Evolutionary conservation across 1,284 basidiomycete genomes (phyloP).

Genomic region (Fomitopsis schrenkii): DNA sequence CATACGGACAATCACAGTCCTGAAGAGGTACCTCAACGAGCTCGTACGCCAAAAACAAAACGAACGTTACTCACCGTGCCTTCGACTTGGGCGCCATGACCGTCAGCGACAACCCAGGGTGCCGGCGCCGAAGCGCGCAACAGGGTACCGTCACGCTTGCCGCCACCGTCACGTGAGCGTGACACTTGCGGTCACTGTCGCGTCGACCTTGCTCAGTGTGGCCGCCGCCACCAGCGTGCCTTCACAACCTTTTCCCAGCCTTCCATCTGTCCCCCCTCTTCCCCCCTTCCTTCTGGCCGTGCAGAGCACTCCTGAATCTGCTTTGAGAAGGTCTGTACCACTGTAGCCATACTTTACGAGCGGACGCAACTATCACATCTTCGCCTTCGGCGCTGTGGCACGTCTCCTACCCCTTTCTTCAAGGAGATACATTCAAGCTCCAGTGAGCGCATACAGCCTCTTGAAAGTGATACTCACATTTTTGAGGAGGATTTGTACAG

Average conservation of each 20-base stretch:
- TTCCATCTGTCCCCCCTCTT: neutral
- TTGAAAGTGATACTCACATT: neutral
- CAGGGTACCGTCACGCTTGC: neutral
- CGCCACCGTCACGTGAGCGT: neutral
- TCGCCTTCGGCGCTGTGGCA: too few species aligned
- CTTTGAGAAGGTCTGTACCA: too few species aligned
- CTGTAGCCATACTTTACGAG: too few species aligned
- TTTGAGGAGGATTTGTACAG: neutral
- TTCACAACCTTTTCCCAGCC: neutral
- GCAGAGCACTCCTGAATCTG: neutral
- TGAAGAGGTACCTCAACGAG: conserved; percentile 26
- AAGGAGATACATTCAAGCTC: too few species aligned
- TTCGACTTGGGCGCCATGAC: conserved; percentile 49
- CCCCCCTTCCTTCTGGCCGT: neutral
- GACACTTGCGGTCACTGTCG: neutral
- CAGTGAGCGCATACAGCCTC: neutral
- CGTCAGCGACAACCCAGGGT: neutral
- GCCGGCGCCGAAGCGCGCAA: neutral
- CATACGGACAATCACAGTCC: conserved; percentile 81
- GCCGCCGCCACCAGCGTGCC: neutral
- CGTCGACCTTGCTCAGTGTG: neutral
- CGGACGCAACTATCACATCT: too few species aligned
- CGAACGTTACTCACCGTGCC: conserved; percentile 38
- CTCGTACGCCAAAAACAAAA: neutral
- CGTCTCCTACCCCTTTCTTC: neutral